A percentile compares a stretch with the other conserved stretches of the same genome.
phyloP scores from a whole-genome alignment of 176 grass and related monocot genomes.

The Phoenix dactylifera region DNA sequence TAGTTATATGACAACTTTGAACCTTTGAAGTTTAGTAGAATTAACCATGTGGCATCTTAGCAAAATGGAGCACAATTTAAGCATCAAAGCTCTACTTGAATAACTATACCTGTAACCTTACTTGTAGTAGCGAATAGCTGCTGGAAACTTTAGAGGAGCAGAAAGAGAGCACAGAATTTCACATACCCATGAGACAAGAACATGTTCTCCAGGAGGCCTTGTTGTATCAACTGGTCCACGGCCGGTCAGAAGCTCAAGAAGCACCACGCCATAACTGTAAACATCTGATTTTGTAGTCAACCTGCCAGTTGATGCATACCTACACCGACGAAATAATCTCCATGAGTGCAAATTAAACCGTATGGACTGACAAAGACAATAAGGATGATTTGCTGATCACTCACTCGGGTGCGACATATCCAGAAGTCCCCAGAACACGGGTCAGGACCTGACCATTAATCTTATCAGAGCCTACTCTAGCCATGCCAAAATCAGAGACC shows the following conservation, averaged over 20 bases:
- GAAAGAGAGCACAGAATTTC: not conserved
- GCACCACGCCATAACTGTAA: conserved; percentile 85
- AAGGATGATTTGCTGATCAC: not conserved
- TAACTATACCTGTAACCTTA: no score
- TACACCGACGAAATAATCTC: conserved; percentile 3
- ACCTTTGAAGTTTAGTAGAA: no score
- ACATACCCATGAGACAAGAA: conserved; percentile 89
- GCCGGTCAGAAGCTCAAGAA: conserved; percentile 82
- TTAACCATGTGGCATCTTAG: no score
- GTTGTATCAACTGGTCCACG: conserved; percentile 69
- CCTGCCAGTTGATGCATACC: conserved; percentile 92
- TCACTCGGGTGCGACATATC: conserved; percentile 89
- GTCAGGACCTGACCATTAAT: conserved; percentile 82
- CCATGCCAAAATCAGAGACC: conserved; percentile 79
- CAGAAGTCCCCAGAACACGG: conserved; percentile 95
- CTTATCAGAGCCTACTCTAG: conserved; percentile 91
- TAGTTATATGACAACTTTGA: no score
- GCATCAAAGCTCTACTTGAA: no score
- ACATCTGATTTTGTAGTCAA: conserved; percentile 98
- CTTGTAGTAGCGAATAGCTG: no score
- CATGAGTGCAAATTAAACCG: no score
- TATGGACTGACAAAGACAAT: no score
- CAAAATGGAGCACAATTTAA: no score
- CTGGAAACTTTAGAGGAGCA: not conserved
- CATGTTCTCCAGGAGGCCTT: conserved; percentile 69